Percentiles rank a stretch among this genome's conserved stretches.
Conservation (phyloP, 371 early-diverging fungal species). For the Rhizopus arrhizus region DNA sequence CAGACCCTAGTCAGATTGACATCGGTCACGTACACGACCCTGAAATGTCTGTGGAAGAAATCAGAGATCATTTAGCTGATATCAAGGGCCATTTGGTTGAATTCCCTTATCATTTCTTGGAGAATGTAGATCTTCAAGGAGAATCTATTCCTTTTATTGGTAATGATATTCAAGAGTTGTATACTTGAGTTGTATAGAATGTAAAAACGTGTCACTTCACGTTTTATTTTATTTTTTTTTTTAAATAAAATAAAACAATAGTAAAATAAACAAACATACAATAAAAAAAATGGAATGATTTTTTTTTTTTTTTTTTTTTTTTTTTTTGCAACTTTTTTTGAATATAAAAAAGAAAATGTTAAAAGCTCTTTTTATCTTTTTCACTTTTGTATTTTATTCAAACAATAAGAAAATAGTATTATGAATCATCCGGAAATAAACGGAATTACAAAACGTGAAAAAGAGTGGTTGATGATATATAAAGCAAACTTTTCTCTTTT, state of each 20-base stretch:
- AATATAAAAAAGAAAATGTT: not conserved
- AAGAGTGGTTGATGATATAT: not conserved
- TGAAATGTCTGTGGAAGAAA: constrained; percentile 48
- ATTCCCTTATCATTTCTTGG: constrained; percentile 77
- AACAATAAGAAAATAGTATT: constrained; percentile 1
- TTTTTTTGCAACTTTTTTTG: no score
- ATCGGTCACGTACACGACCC: constrained; percentile 50
- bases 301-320: no score
- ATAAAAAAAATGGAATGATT: no score
- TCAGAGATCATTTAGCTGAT: constrained; percentile 48
- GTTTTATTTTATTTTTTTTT: no score
- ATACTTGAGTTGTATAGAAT: constrained; percentile 35
- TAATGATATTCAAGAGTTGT: constrained; percentile 43
- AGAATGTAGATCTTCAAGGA: constrained; percentile 56
- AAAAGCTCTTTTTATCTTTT: not conserved
- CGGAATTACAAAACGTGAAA: constrained; percentile 17
- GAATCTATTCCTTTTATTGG: constrained; percentile 48
- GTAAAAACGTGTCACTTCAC: not conserved
- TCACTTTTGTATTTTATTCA: not conserved
- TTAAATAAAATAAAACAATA: not conserved
- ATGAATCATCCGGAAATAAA: constrained; percentile 37
- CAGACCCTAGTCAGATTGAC: constrained; percentile 42
- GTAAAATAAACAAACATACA: not conserved
- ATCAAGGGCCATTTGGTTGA: constrained; percentile 74
- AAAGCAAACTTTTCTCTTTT: constrained; percentile 5